Percentiles rank a stretch among this genome's conserved stretches.
Conservation (phyloP, 768 basidiomycete genomes). For the Suillus ampliporus region DNA sequence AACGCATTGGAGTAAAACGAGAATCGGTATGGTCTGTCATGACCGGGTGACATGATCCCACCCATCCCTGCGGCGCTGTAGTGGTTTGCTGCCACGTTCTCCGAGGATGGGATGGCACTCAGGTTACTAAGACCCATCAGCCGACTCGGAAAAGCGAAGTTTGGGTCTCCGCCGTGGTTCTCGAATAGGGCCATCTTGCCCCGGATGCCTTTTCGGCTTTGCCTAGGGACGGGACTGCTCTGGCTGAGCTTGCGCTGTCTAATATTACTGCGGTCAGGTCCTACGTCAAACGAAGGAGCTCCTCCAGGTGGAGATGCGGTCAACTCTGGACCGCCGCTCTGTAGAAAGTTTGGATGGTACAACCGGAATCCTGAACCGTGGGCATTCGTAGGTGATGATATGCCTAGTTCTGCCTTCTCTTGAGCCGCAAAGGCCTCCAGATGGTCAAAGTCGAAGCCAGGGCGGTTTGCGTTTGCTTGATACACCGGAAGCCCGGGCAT, state of each 20-base stretch:
- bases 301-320: slow-evolving; percentile 8
- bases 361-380: slow-evolving; percentile 25
- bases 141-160: slow-evolving; percentile 51
- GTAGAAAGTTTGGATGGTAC: slow-evolving; percentile 21
- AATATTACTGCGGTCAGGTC: slow-evolving; percentile 36
- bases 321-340: slow-evolving; percentile 16
- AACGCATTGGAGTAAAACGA: slow-evolving; percentile 97
- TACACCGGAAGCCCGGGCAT: slow-evolving; percentile 69
- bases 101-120: slow-evolving; percentile 47
- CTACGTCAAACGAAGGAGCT: slow-evolving; percentile 15
- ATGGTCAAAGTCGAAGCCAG: slow-evolving; percentile 70
- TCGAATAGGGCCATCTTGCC: slow-evolving; percentile 96
- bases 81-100: slow-evolving; percentile 38
- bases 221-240: slow-evolving; percentile 71
- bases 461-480: slow-evolving; percentile 60
- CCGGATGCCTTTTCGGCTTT: slow-evolving; percentile 59
- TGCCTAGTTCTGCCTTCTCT: slow-evolving; percentile 70
- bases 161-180: slow-evolving; percentile 51
- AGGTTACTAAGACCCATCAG: slow-evolving; percentile 36
- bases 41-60: slow-evolving; percentile 55
- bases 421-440: slow-evolving; percentile 80
- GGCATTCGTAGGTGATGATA: slow-evolving; percentile 49
- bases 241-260: slow-evolving; percentile 90
- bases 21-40: slow-evolving; percentile 94
- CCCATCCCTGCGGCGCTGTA: slow-evolving; percentile 17